Evolutionary conservation across 2,329 filamentous ascomycete species (phyloP), one percentile per base, ranked within the genome.

Genomic region (Alternaria gansuensis): DNA sequence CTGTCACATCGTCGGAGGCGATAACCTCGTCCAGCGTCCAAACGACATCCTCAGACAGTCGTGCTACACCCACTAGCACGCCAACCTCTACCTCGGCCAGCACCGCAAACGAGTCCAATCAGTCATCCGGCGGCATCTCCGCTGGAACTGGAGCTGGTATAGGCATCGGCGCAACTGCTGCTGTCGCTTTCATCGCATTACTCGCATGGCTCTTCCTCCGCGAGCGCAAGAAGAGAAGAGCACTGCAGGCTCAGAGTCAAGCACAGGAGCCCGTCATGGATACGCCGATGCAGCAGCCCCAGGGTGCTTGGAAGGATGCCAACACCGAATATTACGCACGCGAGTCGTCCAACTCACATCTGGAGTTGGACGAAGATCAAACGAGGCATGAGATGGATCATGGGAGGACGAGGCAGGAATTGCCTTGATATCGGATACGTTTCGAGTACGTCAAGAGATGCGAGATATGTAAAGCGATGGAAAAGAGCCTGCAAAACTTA

Each of bases 201-300:
- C 41, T 34, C 28, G 45, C 29, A 14, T 34, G 17, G 29, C 29
- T 49, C 31, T 34, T 24, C 31, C 14, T 34, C 21, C 41, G 41
- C 23, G 41, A 28, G 26, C 41, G 41, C 41, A 44, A 44, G 41
- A 44, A 28, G 41, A 44, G 41, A 28, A 44, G 41, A 28, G 41
- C 41, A 28, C 41, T 44, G 13, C 34, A 37, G n/a, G 34, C 7
- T 14, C 6, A 37, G 34, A 11, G 14, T 21, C 14, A 11, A 33
- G 31, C 10, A 33, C 31, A 33, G 31, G 7, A 33, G 31, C 7
- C 31, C 9, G 31, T 28, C 3, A 28, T 28, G 26, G 8, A 28
- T 28, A 28, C 3, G 26, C 26, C 31, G 7, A 33, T 33, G 31
- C 31, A 33, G 3, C 31, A 33, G 11, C 11, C 31, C 10, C 31